Evolutionary conservation across 495 filamentous ascomycete species (phyloP), one percentile per base, ranked within the genome.

Genomic region (Opeltia flavorubescens): DNA sequence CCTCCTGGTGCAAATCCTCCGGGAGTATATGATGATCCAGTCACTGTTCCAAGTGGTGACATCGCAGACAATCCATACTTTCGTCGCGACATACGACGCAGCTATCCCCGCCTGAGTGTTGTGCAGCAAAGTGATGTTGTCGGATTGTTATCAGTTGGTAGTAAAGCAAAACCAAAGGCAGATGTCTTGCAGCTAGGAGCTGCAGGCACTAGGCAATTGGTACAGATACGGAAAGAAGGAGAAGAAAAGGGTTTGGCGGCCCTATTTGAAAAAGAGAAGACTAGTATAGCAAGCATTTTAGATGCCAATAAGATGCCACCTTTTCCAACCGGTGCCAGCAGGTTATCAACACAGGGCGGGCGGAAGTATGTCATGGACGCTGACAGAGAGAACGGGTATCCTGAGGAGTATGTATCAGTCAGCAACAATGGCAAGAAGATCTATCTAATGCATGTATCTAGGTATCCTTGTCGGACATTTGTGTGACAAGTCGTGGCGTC

Each of bases 11-110:
- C 74, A 50, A 69, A 81, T 59, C 80, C 86, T 55, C 88, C 93
- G 23, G 59, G 74, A 20, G 60, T 62, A 24, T 98, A 95, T 66
- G 78, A 85, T 61, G 93, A 96, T 59, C 88, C 88, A 13, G 84
- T 93, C 41, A 95, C 89, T 11, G 28, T 84, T 0, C 91, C 93
- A n/a, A 85, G 91, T 2, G 88, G 78, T 46, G 91, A 99, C 63
- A 78, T 98, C 52, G 91, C 91, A 55, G 91, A 94, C 59, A 98
- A 98, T 65, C 77, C 91, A 31, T 98, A 98, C 76, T 98, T 87
- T 85, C 93, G 93, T 69, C 87, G 91, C 47, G 91, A 98, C 55
- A 64, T 69, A 44, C 83, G 91, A 41, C 78, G 93, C 56, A 76
- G 71, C 57, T 98, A 96, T 68, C 83, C 93, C n/a, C 72, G 71